phyloP scores from a whole-genome alignment of 495 filamentous ascomycete species.

The Podospora tetraspora region DNA sequence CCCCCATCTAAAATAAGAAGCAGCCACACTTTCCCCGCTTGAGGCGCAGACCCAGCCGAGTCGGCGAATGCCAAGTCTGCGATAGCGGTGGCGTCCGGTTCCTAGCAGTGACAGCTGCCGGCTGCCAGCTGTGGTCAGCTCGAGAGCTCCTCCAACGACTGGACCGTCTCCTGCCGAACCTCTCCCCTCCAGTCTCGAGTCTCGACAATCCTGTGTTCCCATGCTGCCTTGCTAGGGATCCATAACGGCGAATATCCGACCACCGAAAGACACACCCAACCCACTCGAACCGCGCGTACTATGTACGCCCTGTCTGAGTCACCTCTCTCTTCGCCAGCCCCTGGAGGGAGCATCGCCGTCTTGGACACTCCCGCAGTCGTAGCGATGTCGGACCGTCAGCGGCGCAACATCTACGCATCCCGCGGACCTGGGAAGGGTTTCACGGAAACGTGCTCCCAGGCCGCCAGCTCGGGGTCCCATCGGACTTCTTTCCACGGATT shows the following conservation, averaged over 20 bases:
- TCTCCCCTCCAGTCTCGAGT: not conserved
- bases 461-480: conserved; percentile 12
- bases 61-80: not conserved
- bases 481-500: conserved; percentile 17
- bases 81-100: conserved; percentile 3
- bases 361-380: not conserved
- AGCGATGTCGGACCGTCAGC: conserved; percentile 14
- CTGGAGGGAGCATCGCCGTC: not conserved
- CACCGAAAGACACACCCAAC: not conserved
- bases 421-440: conserved; percentile 8
- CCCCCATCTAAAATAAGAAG: conserved; percentile 8
- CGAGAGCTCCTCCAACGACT: not conserved
- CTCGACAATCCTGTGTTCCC: conserved; percentile 1
- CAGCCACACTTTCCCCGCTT: conserved; percentile 12
- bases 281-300: not conserved
- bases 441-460: conserved; percentile 10
- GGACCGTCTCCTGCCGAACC: conserved; percentile 19
- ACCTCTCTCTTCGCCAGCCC: not conserved
- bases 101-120: not conserved
- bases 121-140: conserved; percentile 1
- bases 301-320: conserved; percentile 6
- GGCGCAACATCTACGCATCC: conserved; percentile 15
- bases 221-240: not conserved
- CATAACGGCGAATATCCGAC: not conserved
- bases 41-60: not conserved